Conservation (phyloP, 2,329 filamentous ascomycete species). For the Blastomyces percursus region DNA sequence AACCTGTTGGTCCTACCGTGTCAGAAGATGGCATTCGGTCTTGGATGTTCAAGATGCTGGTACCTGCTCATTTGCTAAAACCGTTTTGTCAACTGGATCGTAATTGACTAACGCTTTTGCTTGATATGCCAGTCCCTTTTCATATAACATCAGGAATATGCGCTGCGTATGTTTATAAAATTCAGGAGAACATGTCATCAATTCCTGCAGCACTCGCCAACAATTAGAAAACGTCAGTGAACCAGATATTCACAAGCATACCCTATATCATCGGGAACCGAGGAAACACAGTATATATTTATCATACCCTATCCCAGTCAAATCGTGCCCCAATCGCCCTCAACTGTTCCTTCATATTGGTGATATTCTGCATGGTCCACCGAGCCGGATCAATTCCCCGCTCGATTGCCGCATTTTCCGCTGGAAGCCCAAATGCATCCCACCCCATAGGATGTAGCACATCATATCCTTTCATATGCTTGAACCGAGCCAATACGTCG, state of each 20-base stretch:
- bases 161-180: slow-evolving; percentile 88
- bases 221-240: slow-evolving; percentile 16
- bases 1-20: slow-evolving; percentile 37
- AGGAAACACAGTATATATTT: neutral
- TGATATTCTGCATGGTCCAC: slow-evolving; percentile 75
- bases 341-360: slow-evolving; percentile 73
- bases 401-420: slow-evolving; percentile 84
- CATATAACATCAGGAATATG: slow-evolving; percentile 67
- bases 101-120: slow-evolving; percentile 78
- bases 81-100: slow-evolving; percentile 79
- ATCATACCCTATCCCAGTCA: slow-evolving; percentile 67
- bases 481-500: slow-evolving; percentile 69
- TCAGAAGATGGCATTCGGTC: slow-evolving; percentile 1
- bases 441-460: slow-evolving; percentile 87
- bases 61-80: slow-evolving; percentile 77
- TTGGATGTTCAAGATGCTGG: slow-evolving; percentile 1
- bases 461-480: slow-evolving; percentile 59
- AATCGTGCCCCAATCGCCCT: slow-evolving; percentile 68
- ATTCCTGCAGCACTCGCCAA: slow-evolving; percentile 47
- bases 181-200: slow-evolving; percentile 69
- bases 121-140: slow-evolving; percentile 69
- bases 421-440: slow-evolving; percentile 85
- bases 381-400: slow-evolving; percentile 62
- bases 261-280: slow-evolving; percentile 8
- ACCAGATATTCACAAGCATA: slow-evolving; percentile 12